These are phyloP conservation scores for Aspergillus oerlinghausenensis DNA, from an alignment of 2,329 filamentous ascomycete species.

Conservation along the genomic window DNA sequence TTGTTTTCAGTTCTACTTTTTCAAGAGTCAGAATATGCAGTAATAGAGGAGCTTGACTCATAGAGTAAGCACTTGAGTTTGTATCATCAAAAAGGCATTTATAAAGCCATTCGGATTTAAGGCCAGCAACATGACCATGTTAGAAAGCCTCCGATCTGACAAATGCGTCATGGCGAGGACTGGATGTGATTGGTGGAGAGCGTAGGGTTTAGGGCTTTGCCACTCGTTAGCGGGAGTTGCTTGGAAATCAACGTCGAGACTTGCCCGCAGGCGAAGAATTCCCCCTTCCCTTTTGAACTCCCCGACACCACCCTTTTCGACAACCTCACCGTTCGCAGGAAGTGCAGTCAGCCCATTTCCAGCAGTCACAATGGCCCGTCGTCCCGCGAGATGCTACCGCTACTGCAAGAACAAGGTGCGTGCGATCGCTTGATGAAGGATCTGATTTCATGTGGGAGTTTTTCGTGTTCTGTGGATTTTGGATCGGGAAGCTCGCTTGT, in stretches of 20 bases:
- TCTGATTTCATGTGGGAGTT: slow-evolving; percentile 11
- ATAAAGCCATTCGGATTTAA: background rate
- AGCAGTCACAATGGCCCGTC: slow-evolving; percentile 91
- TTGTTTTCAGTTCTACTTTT: background rate
- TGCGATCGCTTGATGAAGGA: slow-evolving; percentile 13
- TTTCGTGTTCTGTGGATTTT: slow-evolving; percentile 24
- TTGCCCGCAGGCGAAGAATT: slow-evolving; percentile 18
- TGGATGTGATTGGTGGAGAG: slow-evolving; percentile 22
- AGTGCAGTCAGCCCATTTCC: slow-evolving; percentile 45
- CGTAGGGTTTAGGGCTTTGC: slow-evolving; percentile 42
- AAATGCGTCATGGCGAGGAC: slow-evolving; percentile 16
- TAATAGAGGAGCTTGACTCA: background rate
- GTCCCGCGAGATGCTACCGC: slow-evolving; percentile 98
- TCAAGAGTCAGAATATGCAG: background rate
- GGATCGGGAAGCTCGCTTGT: slow-evolving; percentile 26
- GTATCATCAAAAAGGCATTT: background rate
- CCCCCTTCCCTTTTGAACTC: slow-evolving; percentile 26
- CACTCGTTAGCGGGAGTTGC: slow-evolving; percentile 37
- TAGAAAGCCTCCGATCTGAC: slow-evolving; percentile 15
- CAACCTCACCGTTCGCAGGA: slow-evolving; percentile 44
- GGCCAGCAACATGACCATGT: background rate
- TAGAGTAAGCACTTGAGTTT: background rate
- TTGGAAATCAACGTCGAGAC: slow-evolving; percentile 40
- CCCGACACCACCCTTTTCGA: slow-evolving; percentile 32
- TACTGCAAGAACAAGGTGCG: slow-evolving; percentile 99